Evolutionary conservation across 306 rosid species (phyloP).

Genomic region (Potentilla sterilis): DNA sequence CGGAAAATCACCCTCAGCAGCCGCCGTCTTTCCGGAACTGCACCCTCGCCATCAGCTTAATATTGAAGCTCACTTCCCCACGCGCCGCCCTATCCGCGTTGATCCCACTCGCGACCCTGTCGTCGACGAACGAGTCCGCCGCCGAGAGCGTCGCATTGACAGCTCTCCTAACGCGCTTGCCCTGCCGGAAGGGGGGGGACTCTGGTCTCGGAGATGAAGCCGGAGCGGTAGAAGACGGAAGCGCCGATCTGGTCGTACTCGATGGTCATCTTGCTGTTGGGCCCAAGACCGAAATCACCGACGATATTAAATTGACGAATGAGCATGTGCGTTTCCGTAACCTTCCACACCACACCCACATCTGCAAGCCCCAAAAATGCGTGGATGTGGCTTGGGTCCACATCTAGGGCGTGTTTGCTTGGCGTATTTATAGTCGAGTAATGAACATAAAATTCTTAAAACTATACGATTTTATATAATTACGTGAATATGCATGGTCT

Average conservation of each 20-base stretch:
- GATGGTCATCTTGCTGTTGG: constrained; percentile 66
- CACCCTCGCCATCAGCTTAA: constrained; percentile 45
- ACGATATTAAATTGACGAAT: no score
- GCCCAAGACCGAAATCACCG: no score
- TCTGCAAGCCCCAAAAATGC: no score
- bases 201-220: constrained; percentile 33
- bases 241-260: constrained; percentile 43
- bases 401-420: no score
- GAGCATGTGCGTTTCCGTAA: no score
- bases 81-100: constrained; percentile 26
- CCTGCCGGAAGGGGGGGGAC: constrained; percentile 59
- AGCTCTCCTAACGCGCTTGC: constrained; percentile 25
- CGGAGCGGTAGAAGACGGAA: constrained; percentile 26
- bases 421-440: no score
- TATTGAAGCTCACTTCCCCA: constrained; percentile 46
- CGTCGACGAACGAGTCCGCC: constrained; percentile 25
- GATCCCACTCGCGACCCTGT: constrained; percentile 15
- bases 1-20: constrained; percentile 53
- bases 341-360: no score
- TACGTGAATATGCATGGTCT: no score
- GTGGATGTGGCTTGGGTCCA: no score
- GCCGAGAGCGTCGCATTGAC: constrained; percentile 52
- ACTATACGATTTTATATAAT: no score
- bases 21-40: constrained; percentile 57
- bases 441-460: no score